Percentiles rank a stretch among this genome's conserved stretches.
phyloP scores from a whole-genome alignment of 148 eudicot genomes.

The Vaccinium corymbosum region DNA sequence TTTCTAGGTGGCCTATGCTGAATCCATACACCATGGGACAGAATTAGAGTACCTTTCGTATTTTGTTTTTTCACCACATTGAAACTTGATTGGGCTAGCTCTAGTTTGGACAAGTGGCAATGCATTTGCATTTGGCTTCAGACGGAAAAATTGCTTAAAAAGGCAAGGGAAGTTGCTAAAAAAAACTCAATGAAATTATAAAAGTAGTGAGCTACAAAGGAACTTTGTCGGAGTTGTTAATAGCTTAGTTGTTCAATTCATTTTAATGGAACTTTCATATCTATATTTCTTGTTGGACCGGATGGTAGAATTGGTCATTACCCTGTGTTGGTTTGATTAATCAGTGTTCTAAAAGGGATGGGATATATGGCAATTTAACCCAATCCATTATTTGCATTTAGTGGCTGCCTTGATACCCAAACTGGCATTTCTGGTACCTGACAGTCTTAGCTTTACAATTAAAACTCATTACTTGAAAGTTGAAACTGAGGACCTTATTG shows the following conservation, averaged over 20 bases:
- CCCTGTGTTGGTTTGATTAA: neutral
- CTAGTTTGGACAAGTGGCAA: neutral
- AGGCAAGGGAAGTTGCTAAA: neutral
- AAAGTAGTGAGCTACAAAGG: neutral
- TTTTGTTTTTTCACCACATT: neutral
- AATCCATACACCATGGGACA: neutral
- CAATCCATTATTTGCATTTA: neutral
- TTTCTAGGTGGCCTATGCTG: neutral
- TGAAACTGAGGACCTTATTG: neutral
- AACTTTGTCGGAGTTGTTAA: neutral
- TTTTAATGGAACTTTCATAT: neutral
- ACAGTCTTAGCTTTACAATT: neutral
- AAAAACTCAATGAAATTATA: neutral
- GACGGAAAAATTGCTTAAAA: neutral
- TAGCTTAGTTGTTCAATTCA: neutral
- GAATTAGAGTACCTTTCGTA: neutral
- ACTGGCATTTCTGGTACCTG: neutral
- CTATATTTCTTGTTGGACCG: neutral
- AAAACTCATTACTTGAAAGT: neutral
- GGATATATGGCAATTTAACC: neutral
- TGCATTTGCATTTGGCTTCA: neutral
- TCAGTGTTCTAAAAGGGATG: neutral
- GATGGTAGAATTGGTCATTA: neutral
- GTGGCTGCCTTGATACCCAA: neutral
- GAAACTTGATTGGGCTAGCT: neutral